These are phyloP conservation scores for Leccinellum albellum DNA, from an alignment of 768 basidiomycete species.

Conservation along the genomic window DNA sequence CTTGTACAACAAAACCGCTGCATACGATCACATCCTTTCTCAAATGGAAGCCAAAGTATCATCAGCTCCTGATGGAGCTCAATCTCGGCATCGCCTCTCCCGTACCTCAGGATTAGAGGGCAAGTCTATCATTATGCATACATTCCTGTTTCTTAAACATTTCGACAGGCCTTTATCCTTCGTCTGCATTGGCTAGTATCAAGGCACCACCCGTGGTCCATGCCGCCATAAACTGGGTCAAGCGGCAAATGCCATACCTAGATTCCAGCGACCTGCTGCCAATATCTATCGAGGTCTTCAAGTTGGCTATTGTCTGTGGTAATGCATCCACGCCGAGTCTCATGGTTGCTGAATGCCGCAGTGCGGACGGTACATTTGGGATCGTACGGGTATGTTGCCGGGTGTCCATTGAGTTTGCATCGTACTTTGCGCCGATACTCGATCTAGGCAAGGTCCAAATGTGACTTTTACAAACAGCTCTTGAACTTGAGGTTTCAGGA, in stretches of 20 bases:
- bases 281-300: conserved; percentile 71
- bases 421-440: conserved; percentile 8
- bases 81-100: conserved; percentile 36
- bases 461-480: conserved; percentile 81
- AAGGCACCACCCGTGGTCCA: conserved; percentile 35
- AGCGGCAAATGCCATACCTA: conserved; percentile 61
- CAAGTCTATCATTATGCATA: conserved; percentile 10
- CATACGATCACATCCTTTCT: conserved; percentile 83
- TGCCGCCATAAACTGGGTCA: conserved; percentile 48
- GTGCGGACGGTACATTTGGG: conserved; percentile 76
- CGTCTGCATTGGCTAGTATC: conserved; percentile 24
- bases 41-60: conserved; percentile 52
- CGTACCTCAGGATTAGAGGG: conserved; percentile 41
- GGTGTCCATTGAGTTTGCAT: conserved; percentile 4
- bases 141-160: not conserved
- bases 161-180: conserved; percentile 20
- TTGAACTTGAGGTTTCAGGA: conserved; percentile 68
- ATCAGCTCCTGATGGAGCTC: conserved; percentile 20
- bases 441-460: conserved; percentile 68
- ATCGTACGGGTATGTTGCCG: conserved; percentile 57
- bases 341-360: conserved; percentile 75
- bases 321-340: conserved; percentile 83
- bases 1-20: conserved; percentile 84
- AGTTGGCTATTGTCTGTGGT: conserved; percentile 80
- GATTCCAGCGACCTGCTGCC: conserved; percentile 86